phyloP scores from a whole-genome alignment of 768 basidiomycete genomes.

The Phlegmacium glaucopus region DNA sequence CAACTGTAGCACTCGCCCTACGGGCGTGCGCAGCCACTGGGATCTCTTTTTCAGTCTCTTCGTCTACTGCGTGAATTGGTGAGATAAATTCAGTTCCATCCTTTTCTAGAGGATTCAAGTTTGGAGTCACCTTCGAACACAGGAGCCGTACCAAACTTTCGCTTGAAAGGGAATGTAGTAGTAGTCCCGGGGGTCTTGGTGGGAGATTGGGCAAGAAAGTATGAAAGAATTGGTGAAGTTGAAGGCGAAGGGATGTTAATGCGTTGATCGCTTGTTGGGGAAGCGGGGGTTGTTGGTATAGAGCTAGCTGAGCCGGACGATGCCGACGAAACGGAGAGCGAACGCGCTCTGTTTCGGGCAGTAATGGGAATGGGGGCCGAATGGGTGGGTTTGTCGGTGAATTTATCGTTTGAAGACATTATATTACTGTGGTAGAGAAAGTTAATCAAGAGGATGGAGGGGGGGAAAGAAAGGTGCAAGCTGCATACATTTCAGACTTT shows the following conservation, averaged over 20 bases:
- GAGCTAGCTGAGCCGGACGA: slow-evolving; percentile 55
- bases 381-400: slow-evolving; percentile 36
- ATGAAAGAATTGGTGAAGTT: slow-evolving; percentile 67
- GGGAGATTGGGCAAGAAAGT: slow-evolving; percentile 64
- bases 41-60: slow-evolving; percentile 39
- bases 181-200: slow-evolving; percentile 40
- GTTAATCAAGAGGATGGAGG: slow-evolving; percentile 8
- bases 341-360: slow-evolving; percentile 48
- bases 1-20: slow-evolving; percentile 55
- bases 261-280: slow-evolving; percentile 37
- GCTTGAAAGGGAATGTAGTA: slow-evolving; percentile 58
- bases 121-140: slow-evolving; percentile 59
- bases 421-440: slow-evolving; percentile 7
- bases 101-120: not conserved
- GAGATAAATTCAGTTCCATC: not conserved
- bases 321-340: slow-evolving; percentile 58
- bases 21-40: slow-evolving; percentile 49
- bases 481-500: slow-evolving; percentile 10
- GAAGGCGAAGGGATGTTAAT: slow-evolving; percentile 53
- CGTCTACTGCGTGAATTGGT: slow-evolving; percentile 18
- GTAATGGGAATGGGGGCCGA: slow-evolving; percentile 67
- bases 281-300: slow-evolving; percentile 49
- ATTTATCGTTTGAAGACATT: slow-evolving; percentile 34
- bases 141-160: slow-evolving; percentile 51
- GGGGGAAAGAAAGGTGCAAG: slow-evolving; percentile 19